Evolutionary conservation across 164 flowering plant species (phyloP).

Genomic region (Aristolochia fimbriata): DNA sequence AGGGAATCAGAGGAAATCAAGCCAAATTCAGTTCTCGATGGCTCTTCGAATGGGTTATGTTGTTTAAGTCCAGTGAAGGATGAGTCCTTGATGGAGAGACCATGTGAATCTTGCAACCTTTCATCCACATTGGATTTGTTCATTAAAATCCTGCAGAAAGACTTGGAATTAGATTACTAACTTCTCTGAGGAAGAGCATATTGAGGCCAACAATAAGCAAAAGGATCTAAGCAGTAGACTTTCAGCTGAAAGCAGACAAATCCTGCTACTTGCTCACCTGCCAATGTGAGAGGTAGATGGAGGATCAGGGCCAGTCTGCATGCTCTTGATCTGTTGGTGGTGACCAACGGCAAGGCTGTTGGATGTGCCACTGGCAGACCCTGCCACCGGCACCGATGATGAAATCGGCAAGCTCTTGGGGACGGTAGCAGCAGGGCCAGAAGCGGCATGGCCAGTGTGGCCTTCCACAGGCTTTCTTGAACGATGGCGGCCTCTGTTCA

Average conservation of each 20-base stretch:
- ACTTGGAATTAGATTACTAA: background rate
- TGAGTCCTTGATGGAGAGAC: conserved; percentile 32
- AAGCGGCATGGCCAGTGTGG: conserved; percentile 64
- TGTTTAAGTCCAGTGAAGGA: conserved; percentile 36
- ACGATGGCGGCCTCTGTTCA: conserved; percentile 97
- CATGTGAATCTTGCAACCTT: conserved; percentile 29
- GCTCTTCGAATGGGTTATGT: conserved; percentile 28
- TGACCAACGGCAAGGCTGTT: conserved; percentile 31
- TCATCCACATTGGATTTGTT: conserved; percentile 21
- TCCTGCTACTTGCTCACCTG: conserved; percentile 26
- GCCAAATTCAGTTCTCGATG: conserved; percentile 40
- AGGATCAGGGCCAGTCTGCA: conserved; percentile 27
- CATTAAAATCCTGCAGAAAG: conserved; percentile 29
- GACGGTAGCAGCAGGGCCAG: conserved; percentile 30
- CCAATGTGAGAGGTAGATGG: conserved; percentile 18
- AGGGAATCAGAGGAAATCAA: conserved; percentile 44
- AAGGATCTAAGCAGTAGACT: too few species aligned
- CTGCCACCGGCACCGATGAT: conserved; percentile 29
- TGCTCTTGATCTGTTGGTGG: conserved; percentile 37
- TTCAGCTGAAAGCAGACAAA: too few species aligned
- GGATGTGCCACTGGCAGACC: conserved; percentile 23
- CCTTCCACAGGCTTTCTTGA: conserved; percentile 99
- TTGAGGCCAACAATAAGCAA: too few species aligned
- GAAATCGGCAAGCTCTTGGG: conserved; percentile 29
- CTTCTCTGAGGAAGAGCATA: background rate